Evolutionary conservation across 1,284 basidiomycete genomes (phyloP), one percentile per base, ranked within the genome.

Genomic region (Coniferiporia sulphurascens): DNA sequence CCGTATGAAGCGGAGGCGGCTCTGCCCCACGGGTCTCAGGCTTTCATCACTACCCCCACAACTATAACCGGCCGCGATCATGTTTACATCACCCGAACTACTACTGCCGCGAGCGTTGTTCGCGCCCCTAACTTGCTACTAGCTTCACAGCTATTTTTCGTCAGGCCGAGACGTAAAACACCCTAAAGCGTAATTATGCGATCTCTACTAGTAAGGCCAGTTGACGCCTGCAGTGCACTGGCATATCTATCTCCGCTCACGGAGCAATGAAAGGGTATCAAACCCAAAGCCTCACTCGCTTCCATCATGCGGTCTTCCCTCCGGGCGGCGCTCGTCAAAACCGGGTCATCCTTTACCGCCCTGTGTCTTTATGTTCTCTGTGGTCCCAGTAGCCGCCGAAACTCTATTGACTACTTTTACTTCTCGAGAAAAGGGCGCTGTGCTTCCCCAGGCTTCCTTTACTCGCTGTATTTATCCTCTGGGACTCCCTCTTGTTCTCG

Each of bases 241-340:
- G 19, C 22, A 50, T 45, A 45, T 59, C 58, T 59, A 59, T 41
- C 45, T 55, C 58, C 48, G 58, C 52, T 38, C 34, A 19, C 19
- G 53, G n/a, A 21, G 35, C 45, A 38, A 34, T 36, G 48, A 50
- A 44, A 55, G 36, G 58, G 45, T 17, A 59, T 52, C 58, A 59
- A 59, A 59, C 52, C 44, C 27, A 57, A 61, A 21, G 55, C 32
- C 19, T 10, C 49, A 36, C 21, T 52, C 12, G 34, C 51, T 53
- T 61, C 60, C 60, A 61, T 61, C 60, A 61, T 61, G 50, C 32
- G 34, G n/a, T 22, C 50, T 57, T 57, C 60, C 44, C 55, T 34
- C 60, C 58, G 58, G 48, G 52, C 52, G 58, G 51, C 54, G 49
- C 51, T 45, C 50, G 34, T 34, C n/a, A 35, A 36, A 60, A 56